Percentiles rank a stretch among this genome's conserved stretches.
These are phyloP conservation scores for Casuarina glauca DNA, from an alignment of 306 rosid species.

Conservation along the genomic window DNA sequence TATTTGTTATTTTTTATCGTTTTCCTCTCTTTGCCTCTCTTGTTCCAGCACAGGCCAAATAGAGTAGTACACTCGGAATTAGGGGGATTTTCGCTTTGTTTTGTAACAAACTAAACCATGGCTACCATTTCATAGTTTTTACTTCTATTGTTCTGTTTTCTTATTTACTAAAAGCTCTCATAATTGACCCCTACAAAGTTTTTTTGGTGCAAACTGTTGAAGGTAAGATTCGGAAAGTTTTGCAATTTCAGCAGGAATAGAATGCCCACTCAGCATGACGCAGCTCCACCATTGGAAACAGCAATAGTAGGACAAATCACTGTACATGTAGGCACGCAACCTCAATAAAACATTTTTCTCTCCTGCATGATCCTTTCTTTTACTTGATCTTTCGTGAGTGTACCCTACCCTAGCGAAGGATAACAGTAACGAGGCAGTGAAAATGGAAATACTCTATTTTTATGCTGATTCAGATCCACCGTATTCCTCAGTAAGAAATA, in stretches of 20 bases:
- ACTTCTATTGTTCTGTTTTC: background rate
- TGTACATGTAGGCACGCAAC: background rate
- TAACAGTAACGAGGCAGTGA: background rate
- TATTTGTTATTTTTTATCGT: too few species aligned
- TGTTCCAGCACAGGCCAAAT: background rate
- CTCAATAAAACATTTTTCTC: background rate
- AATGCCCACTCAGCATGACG: too few species aligned
- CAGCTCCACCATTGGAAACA: too few species aligned
- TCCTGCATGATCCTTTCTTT: background rate
- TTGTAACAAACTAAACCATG: background rate
- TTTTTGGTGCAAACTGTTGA: too few species aligned
- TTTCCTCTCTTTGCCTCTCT: background rate
- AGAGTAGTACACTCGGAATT: too few species aligned
- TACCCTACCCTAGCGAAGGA: background rate
- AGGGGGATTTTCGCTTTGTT: background rate
- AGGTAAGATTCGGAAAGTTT: too few species aligned
- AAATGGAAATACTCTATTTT: background rate
- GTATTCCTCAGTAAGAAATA: background rate
- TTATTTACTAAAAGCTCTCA: background rate
- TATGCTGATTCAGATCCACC: slow-evolving; percentile 1
- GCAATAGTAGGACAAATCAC: background rate
- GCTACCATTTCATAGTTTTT: background rate
- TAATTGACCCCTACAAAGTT: background rate
- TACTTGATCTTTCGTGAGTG: background rate
- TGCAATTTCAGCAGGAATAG: too few species aligned